Evolutionary conservation across 768 basidiomycete genomes (phyloP), one percentile per base, ranked within the genome.

Genomic region (Boletales sp.): DNA sequence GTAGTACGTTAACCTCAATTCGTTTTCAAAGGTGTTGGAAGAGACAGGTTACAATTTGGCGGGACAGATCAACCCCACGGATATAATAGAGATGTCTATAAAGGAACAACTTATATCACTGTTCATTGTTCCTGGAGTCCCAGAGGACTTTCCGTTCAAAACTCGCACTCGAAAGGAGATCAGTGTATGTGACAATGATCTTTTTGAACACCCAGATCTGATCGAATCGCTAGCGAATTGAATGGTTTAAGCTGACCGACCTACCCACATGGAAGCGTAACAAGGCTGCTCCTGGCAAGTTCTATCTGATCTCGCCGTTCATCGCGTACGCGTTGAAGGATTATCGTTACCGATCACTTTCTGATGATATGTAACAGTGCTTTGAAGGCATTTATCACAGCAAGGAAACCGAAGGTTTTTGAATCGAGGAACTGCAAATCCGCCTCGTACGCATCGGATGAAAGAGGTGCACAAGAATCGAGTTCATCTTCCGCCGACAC

Each of bases 141-240:
- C 89, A 33, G 94, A 97, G 70, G 83, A 89, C 60, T 94, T 83
- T 55, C 76, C 78, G 3, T 99, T 99, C 73, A 80, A 88, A 70
- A 96, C 96, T 6, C 86, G 87, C 68, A 99, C 96, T 2, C 77
- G 95, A 49, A 99, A 97, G 71, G 96, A 99, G 75, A 99, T 99
- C 59, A 95, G 94, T 63, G 94, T 96, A 76, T 62, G 84, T 66
- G 46, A 13, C 19, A 19, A 40, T 37, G 21, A 15, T 56, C 35
- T 50, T 36, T 41, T 41, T 38, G 13, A 35, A 49, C 44, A 30
- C 33, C 18, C 42, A 34, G 41, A 33, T 51, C 55, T 60, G 35
- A 54, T 46, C 50, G 31, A 33, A n/a, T 47, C 18, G 39, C 34
- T 64, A 97, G 94, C 91, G 90, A 75, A 98, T 98, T 58, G 87